A percentile compares a stretch with the other conserved stretches of the same genome.
Conservation (phyloP, 164 flowering plant genomes). For the Chloranthus sessilifolius region DNA sequence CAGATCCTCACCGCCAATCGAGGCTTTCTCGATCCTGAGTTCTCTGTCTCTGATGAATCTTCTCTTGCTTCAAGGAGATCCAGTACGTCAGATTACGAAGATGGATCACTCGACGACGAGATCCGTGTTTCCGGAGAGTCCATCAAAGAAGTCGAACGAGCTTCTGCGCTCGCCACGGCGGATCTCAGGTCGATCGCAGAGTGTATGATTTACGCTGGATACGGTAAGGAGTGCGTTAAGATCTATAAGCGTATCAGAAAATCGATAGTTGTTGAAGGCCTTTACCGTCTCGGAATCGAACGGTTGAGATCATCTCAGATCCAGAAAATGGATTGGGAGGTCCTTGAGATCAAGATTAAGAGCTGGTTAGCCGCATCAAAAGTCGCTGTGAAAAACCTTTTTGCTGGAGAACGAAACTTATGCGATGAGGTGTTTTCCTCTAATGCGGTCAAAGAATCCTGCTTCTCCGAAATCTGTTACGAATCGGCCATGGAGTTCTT, state of each 20-base stretch:
- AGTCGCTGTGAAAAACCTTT: conserved; percentile 44
- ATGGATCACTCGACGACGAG: conserved; percentile 21
- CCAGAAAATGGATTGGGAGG: conserved; percentile 55
- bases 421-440: conserved; percentile 60
- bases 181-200: conserved; percentile 57
- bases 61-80: conserved; percentile 33
- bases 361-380: conserved; percentile 52
- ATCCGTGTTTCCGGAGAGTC: conserved; percentile 26
- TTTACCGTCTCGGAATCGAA: conserved; percentile 50
- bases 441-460: conserved; percentile 41
- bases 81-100: conserved; percentile 30
- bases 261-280: conserved; percentile 60
- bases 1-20: conserved; percentile 55
- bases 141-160: conserved; percentile 41
- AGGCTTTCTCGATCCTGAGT: conserved; percentile 50
- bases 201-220: conserved; percentile 63
- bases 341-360: conserved; percentile 43
- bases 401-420: conserved; percentile 64
- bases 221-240: conserved; percentile 51
- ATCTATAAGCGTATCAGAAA: conserved; percentile 47
- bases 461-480: conserved; percentile 45
- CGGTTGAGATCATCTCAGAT: conserved; percentile 23
- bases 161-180: conserved; percentile 35
- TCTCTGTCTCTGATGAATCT: conserved; percentile 41
- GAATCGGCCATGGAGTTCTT: conserved; percentile 52